Evolutionary conservation across 805 yeast species (phyloP).

Genomic region (Wickerhamiella brachini): DNA sequence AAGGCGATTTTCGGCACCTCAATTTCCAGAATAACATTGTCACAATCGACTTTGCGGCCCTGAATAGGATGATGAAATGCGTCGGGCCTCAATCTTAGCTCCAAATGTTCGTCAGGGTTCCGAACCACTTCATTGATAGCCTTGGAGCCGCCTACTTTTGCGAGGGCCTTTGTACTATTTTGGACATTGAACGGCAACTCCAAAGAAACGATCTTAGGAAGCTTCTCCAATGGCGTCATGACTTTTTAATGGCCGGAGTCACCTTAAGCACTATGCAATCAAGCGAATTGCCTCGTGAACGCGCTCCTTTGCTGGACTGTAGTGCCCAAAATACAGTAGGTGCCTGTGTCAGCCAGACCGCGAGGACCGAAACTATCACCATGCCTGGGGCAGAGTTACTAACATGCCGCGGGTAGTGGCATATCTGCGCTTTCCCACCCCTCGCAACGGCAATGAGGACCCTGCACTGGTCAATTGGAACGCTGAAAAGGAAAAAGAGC

Average conservation of each 20-base stretch:
- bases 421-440: slow-evolving; percentile 32
- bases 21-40: slow-evolving; percentile 23
- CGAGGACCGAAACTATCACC: background rate
- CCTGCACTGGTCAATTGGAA: slow-evolving; percentile 27
- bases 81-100: slow-evolving; percentile 26
- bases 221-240: slow-evolving; percentile 27
- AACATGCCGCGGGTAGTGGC: slow-evolving; percentile 21
- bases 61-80: slow-evolving; percentile 37
- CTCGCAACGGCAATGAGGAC: slow-evolving; percentile 30
- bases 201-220: slow-evolving; percentile 60
- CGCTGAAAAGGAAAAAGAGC: slow-evolving; percentile 20
- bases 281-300: no score
- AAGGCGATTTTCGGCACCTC: slow-evolving; percentile 20
- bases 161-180: slow-evolving; percentile 29
- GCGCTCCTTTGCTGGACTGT: background rate
- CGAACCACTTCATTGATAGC: slow-evolving; percentile 27
- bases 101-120: slow-evolving; percentile 21
- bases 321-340: no score
- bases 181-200: slow-evolving; percentile 67
- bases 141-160: slow-evolving; percentile 36
- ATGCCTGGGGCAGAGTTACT: background rate
- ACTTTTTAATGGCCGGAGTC: no score
- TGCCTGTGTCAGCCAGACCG: background rate
- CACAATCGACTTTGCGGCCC: slow-evolving; percentile 19
- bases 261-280: no score